phyloP scores from a whole-genome alignment of 805 yeast species.

The Candida montana region DNA sequence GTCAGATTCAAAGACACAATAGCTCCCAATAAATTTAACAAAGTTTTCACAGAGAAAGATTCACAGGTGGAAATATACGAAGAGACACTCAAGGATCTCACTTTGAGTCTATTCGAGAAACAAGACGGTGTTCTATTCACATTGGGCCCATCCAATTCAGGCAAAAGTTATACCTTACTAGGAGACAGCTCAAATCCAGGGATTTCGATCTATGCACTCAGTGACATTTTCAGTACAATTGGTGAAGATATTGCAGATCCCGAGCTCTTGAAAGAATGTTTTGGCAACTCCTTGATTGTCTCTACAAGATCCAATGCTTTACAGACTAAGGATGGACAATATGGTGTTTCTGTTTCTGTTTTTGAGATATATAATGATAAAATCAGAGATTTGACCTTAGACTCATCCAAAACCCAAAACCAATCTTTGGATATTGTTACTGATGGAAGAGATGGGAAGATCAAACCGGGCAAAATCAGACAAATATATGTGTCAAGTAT shows the following conservation, averaged over 20 bases:
- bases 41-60: constrained; percentile 26
- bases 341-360: constrained; percentile 44
- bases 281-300: constrained; percentile 22
- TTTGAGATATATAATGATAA: constrained; percentile 48
- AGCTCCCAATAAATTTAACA: constrained; percentile 27
- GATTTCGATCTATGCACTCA: constrained; percentile 30
- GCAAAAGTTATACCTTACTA: constrained; percentile 38
- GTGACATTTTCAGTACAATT: constrained; percentile 28
- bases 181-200: constrained; percentile 34
- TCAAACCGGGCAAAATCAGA: constrained; percentile 38
- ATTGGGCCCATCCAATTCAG: constrained; percentile 50
- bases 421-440: constrained; percentile 36
- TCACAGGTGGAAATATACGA: constrained; percentile 35
- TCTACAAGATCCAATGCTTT: constrained; percentile 10
- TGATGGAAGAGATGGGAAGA: constrained; percentile 38
- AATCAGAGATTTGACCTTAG: constrained; percentile 34
- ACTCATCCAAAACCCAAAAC: constrained; percentile 20
- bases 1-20: constrained; percentile 24
- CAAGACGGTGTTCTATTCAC: constrained; percentile 42
- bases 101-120: constrained; percentile 22
- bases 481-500: constrained; percentile 33
- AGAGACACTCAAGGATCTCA: constrained; percentile 19
- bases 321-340: constrained; percentile 15
- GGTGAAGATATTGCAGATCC: constrained; percentile 17
- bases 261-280: constrained; percentile 14